Base-by-base conservation (phyloP, 202 grass and related monocot species). In the Panicum virgatum region DNA sequence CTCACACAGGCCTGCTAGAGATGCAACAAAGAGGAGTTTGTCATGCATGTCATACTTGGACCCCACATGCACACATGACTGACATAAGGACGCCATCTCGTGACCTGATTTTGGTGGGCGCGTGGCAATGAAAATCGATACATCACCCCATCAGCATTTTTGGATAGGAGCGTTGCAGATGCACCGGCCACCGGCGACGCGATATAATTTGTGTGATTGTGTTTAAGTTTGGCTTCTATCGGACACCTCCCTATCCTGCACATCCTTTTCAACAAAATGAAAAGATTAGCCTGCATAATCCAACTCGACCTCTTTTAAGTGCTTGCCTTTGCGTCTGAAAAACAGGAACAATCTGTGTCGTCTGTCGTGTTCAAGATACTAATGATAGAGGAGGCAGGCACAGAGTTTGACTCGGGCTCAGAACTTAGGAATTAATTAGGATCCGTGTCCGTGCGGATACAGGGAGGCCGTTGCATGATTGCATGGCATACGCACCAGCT, bases 141-240 rank as follows among this genome's bases (percentile, higher is more conserved):
- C 65, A 85, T 59, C 69, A 34, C 36, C 59, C 56, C 65, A 89
- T 59, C 69, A 34, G 8, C 72, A 63, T 72, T 50, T 85, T 78
- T 78, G 64, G 53, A 25, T 57, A 3, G 69, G 71, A 50, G 72
- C 46, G 22, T 62, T n/a, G 23, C 75, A 59, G 30, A 71, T 66
- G 73, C 66, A 54, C 72, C 63, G n/a, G n/a, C n/a, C n/a, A n/a
- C n/a, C n/a, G 44, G 0, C 69, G 29, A 82, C 34, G 69, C 40
- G 69, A 80, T 63, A 76, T 52, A 69, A 88, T 84, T 61, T 47
- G 63, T n/a, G n/a, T n/a, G n/a, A n/a, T n/a, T n/a, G n/a, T n/a
- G n/a, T 13, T 32, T 7, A 12, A 5, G 15, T 74, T 20, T 48
- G 69, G 38, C 27, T 60, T 58, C 44, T 7, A 38, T 44, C 25